A percentile compares a stretch with the other conserved stretches of the same genome.
Conservation (phyloP, 495 filamentous ascomycete species). For the Xylaria venustula region DNA sequence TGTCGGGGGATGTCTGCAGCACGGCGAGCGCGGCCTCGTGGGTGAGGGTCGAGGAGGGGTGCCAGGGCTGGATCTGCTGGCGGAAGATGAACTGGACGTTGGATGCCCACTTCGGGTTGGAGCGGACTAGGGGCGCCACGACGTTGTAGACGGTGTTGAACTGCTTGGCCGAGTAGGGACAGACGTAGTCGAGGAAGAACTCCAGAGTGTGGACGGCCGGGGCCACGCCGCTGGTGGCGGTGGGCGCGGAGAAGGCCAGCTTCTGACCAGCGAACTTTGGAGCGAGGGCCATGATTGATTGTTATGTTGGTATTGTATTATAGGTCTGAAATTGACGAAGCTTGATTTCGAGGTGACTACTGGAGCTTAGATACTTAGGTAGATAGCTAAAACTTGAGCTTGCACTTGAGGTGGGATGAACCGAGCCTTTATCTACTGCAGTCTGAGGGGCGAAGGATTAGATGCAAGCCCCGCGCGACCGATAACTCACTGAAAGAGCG, state of each 20-base stretch:
- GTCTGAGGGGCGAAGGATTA: background rate
- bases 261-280: conserved; percentile 76
- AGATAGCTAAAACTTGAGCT: background rate
- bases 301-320: background rate
- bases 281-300: conserved; percentile 63
- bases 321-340: no score
- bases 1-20: conserved; percentile 59
- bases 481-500: background rate
- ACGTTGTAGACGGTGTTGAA: conserved; percentile 67
- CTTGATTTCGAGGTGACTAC: no score
- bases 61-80: conserved; percentile 94
- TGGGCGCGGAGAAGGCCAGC: conserved; percentile 40
- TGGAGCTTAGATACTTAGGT: no score
- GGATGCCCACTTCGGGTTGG: conserved; percentile 50
- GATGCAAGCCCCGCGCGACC: no score
- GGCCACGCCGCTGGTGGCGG: conserved; percentile 33
- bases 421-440: background rate
- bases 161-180: conserved; percentile 64
- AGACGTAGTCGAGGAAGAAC: conserved; percentile 84
- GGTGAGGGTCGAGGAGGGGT: conserved; percentile 80
- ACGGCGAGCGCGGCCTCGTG: conserved; percentile 88
- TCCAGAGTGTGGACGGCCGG: conserved; percentile 70
- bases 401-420: background rate
- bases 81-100: conserved; percentile 75
- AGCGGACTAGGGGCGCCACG: conserved; percentile 54